phyloP scores from a whole-genome alignment of 345 rosid genomes.

The Salix purpurea region DNA sequence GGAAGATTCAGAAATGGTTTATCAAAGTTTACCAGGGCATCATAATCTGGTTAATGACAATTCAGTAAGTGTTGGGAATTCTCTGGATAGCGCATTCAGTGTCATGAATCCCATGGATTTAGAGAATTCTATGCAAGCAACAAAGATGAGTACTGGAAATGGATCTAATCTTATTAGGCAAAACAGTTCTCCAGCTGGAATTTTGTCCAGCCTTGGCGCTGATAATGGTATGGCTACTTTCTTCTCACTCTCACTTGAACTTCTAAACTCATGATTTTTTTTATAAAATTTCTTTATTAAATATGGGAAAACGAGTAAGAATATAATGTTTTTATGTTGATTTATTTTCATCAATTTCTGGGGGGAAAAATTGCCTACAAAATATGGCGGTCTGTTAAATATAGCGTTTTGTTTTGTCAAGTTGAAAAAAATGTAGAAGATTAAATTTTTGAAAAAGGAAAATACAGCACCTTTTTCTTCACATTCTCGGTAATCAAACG shows the following conservation, averaged over 20 bases:
- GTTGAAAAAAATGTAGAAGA: not conserved
- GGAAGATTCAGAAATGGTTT: constrained; percentile 22
- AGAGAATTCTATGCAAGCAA: constrained; percentile 27
- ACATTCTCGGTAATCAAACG: not conserved
- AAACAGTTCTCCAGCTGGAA: constrained; percentile 52
- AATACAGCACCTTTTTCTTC: not conserved
- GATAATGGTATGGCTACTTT: constrained; percentile 39
- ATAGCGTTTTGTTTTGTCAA: not conserved
- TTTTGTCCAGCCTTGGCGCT: constrained; percentile 38
- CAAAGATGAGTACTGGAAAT: constrained; percentile 20
- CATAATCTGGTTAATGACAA: constrained; percentile 11
- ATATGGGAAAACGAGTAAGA: not conserved
- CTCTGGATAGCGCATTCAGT: constrained; percentile 15
- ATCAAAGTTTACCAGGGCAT: constrained; percentile 16
- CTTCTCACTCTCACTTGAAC: not conserved
- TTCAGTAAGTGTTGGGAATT: constrained; percentile 11
- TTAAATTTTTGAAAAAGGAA: not conserved
- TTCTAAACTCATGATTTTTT: not conserved
- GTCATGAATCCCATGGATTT: constrained; percentile 16
- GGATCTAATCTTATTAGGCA: constrained; percentile 44
- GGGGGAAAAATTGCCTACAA: not conserved
- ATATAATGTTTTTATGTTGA: not conserved
- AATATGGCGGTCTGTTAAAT: not conserved
- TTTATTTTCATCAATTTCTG: not conserved
- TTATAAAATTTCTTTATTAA: constrained; percentile 2